Evolutionary conservation across 805 yeast genomes (phyloP).

Genomic region (Metschnikowia bowlesiae): DNA sequence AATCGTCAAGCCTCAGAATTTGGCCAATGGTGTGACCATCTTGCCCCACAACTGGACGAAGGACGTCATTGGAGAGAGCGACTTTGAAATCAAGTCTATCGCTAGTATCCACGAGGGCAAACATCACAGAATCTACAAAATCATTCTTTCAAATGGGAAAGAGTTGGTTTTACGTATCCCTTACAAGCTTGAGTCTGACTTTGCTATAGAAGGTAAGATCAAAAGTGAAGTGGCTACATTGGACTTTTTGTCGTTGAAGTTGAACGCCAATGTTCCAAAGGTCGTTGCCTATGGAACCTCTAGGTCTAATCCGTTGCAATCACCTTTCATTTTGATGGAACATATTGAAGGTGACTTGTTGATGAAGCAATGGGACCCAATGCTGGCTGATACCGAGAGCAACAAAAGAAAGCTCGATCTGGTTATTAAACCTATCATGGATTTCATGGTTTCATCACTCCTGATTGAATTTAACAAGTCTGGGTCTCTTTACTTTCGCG

Average conservation of each 20-base stretch:
- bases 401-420: slow-evolving; percentile 47
- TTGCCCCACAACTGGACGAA: slow-evolving; percentile 47
- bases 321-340: slow-evolving; percentile 82
- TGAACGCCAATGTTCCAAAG: slow-evolving; percentile 68
- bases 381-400: slow-evolving; percentile 48
- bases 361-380: slow-evolving; percentile 91
- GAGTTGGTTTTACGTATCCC: slow-evolving; percentile 79
- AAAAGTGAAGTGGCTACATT: slow-evolving; percentile 91
- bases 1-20: slow-evolving; percentile 33
- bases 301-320: slow-evolving; percentile 55
- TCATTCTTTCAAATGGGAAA: slow-evolving; percentile 58
- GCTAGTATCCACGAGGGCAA: slow-evolving; percentile 90
- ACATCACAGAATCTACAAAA: slow-evolving; percentile 81
- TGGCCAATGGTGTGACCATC: slow-evolving; percentile 39
- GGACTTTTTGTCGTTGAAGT: slow-evolving; percentile 68
- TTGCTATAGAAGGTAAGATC: slow-evolving; percentile 60
- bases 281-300: slow-evolving; percentile 64
- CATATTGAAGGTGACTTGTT: slow-evolving; percentile 71
- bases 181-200: slow-evolving; percentile 66
- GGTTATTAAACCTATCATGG: slow-evolving; percentile 71
- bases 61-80: slow-evolving; percentile 40
- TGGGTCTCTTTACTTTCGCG: slow-evolving; percentile 79
- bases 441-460: slow-evolving; percentile 54
- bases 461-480: slow-evolving; percentile 59
- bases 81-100: slow-evolving; percentile 56